These are phyloP conservation scores for Collybia sp. DNA, from an alignment of 768 basidiomycete genomes.

Conservation along the genomic window DNA sequence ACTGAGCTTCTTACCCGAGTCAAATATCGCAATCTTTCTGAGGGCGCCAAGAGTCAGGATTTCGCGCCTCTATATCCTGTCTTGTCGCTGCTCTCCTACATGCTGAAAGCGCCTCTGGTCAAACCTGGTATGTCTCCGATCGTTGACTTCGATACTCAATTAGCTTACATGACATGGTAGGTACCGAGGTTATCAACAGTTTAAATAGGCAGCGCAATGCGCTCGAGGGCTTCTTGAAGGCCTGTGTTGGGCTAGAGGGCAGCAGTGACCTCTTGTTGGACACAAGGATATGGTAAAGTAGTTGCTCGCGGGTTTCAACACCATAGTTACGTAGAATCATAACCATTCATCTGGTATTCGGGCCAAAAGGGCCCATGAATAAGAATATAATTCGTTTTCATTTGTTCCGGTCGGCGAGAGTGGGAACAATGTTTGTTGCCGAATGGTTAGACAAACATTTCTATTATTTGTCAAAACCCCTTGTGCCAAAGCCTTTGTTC, in stretches of 20 bases:
- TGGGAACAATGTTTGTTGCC: too few species aligned
- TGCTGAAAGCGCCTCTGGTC: slow-evolving; percentile 98
- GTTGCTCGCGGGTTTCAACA: background rate
- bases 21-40: slow-evolving; percentile 65
- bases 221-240: slow-evolving; percentile 91
- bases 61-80: slow-evolving; percentile 88
- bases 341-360: slow-evolving; percentile 4
- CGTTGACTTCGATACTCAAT: background rate
- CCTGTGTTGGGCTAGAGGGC: slow-evolving; percentile 84
- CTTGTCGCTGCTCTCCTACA: slow-evolving; percentile 89
- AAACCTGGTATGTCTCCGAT: slow-evolving; percentile 60
- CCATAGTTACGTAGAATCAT: background rate
- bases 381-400: background rate
- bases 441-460: too few species aligned
- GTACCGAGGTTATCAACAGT: slow-evolving; percentile 92
- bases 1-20: slow-evolving; percentile 93
- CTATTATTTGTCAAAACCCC: too few species aligned
- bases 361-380: slow-evolving; percentile 4
- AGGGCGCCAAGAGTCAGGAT: slow-evolving; percentile 39
- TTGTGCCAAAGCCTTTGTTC: too few species aligned
- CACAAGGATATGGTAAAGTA: slow-evolving; percentile 81
- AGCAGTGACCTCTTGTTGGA: slow-evolving; percentile 82
- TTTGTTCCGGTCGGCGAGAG: background rate
- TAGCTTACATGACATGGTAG: slow-evolving; percentile 19
- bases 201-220: slow-evolving; percentile 93